phyloP scores from a whole-genome alignment of 352 stramenopile genomes.

The Phytopythium vexans region DNA sequence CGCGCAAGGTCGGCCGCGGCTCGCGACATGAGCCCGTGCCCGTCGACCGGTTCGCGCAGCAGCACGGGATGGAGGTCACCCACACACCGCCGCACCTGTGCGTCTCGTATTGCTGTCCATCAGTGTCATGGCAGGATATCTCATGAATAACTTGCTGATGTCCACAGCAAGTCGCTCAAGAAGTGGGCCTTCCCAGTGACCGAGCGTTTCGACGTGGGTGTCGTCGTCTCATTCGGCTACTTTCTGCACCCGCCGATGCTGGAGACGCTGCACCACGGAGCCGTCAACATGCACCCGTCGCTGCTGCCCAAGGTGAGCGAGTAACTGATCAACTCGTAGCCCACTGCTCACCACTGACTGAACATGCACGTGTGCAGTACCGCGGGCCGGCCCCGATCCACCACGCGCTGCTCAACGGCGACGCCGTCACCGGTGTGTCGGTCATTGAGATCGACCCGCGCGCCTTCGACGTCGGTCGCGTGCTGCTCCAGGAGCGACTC shows the following conservation, averaged over 20 bases:
- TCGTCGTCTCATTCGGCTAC: conserved; percentile 90
- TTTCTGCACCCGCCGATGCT: conserved; percentile 82
- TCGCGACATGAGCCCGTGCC: conserved; percentile 65
- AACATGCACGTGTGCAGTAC: conserved; percentile 44
- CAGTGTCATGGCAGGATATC: background rate
- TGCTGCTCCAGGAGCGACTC: conserved; percentile 53
- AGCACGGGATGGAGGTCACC: conserved; percentile 51
- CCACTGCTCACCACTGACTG: too few relatives aligned
- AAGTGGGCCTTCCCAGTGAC: conserved; percentile 55
- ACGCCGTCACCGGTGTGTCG: conserved; percentile 70
- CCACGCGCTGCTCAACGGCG: conserved; percentile 79
- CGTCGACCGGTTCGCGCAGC: conserved; percentile 69
- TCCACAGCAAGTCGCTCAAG: conserved; percentile 69
- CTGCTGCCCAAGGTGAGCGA: conserved; percentile 63
- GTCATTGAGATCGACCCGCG: conserved; percentile 86
- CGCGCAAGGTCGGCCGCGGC: conserved; percentile 67
- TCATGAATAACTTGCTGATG: background rate
- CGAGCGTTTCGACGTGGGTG: conserved; percentile 66
- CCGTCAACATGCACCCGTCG: conserved; percentile 89
- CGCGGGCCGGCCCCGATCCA: conserved; percentile 83
- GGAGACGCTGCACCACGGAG: conserved; percentile 51
- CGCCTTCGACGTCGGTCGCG: conserved; percentile 79
- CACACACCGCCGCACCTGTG: conserved; percentile 69
- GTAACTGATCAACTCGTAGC: too few relatives aligned
- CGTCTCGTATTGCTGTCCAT: too few relatives aligned